These are phyloP conservation scores for Paraleonurus japonicus DNA, from an alignment of 257 asterid species.

Conservation along the genomic window DNA sequence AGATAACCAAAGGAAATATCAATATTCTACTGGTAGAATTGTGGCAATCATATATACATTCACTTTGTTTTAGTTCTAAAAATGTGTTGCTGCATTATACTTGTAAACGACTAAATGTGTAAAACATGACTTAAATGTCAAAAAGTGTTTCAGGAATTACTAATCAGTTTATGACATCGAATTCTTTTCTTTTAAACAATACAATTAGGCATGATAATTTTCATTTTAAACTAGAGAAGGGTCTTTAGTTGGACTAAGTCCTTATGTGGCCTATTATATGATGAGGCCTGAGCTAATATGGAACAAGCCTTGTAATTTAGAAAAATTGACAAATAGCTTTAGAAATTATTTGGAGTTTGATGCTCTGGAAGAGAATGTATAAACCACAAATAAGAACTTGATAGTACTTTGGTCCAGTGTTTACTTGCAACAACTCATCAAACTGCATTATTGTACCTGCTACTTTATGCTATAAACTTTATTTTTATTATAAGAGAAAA, in stretches of 20 bases:
- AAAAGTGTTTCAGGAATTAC: neutral
- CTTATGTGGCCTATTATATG: neutral
- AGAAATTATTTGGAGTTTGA: neutral
- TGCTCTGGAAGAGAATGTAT: neutral
- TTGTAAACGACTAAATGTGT: neutral
- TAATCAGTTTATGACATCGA: neutral
- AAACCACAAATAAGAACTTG: neutral
- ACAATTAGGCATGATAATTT: neutral
- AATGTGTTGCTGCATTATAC: neutral
- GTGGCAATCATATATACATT: neutral
- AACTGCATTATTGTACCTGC: neutral
- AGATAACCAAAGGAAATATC: neutral
- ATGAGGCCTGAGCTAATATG: neutral
- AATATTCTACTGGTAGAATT: neutral
- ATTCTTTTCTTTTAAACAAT: neutral
- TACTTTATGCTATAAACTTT: neutral
- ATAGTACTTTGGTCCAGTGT: neutral
- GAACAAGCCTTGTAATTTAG: slow-evolving; percentile 2
- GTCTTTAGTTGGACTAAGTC: neutral
- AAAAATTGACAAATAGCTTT: neutral
- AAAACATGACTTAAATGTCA: too few species aligned
- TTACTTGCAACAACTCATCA: neutral
- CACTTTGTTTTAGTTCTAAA: neutral
- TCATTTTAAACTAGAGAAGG: neutral
- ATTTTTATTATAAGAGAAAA: neutral